A percentile compares a stretch with the other conserved stretches of the same genome.
Conservation (phyloP, 257 asterid species). For the Ilex asprella region DNA sequence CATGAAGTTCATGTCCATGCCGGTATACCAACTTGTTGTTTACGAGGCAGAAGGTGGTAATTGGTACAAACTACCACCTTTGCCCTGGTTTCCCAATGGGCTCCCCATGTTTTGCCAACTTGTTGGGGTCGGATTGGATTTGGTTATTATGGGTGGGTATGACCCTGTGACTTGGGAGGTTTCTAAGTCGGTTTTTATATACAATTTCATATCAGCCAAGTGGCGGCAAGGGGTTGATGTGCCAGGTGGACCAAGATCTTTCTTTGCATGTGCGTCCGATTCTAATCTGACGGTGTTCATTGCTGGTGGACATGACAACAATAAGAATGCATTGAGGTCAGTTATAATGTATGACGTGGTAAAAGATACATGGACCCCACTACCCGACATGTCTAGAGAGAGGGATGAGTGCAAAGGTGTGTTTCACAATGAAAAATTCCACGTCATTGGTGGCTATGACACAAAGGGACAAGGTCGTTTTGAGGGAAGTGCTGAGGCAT, state of each 20-base stretch:
- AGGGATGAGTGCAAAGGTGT: conserved; percentile 18
- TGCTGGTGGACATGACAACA: conserved; percentile 23
- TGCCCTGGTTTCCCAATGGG: conserved; percentile 16
- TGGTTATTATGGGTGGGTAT: conserved; percentile 22
- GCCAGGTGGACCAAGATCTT: conserved; percentile 15
- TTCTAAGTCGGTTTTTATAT: conserved; percentile 11
- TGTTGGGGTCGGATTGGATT: conserved; percentile 14
- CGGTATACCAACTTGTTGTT: conserved; percentile 3
- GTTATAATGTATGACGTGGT: conserved; percentile 11
- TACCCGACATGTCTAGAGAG: conserved; percentile 19
- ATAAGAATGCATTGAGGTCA: conserved; percentile 9
- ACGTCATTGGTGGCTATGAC: conserved; percentile 18
- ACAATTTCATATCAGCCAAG: conserved; percentile 11
- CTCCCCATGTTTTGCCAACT: conserved; percentile 18
- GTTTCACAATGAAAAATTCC: conserved; percentile 16
- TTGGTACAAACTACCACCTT: conserved; percentile 18
- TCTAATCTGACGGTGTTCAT: conserved; percentile 2
- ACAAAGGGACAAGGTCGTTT: conserved; percentile 15
- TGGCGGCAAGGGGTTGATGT: conserved; percentile 23
- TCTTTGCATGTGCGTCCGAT: conserved; percentile 24
- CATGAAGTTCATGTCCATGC: background rate
- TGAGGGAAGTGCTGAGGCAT: conserved; percentile 7
- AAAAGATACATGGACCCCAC: conserved; percentile 9
- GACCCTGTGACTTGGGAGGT: conserved; percentile 16
- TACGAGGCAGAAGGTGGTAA: conserved; percentile 8